Base-by-base conservation (phyloP, 805 yeast genomes). In the Cyberlindnera xishuangbannaensis region DNA sequence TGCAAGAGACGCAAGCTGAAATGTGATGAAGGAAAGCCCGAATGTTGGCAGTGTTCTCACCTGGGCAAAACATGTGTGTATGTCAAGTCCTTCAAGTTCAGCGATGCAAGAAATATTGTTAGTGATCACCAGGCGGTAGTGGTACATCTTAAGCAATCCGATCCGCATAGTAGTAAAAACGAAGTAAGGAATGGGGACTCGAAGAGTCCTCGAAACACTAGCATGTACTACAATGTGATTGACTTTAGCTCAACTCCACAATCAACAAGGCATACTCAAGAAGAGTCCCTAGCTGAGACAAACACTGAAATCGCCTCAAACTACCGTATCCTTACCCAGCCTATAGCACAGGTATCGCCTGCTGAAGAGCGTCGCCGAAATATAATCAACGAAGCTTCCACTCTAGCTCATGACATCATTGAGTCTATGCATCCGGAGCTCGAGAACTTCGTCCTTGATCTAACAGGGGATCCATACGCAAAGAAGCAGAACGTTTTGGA, bases 1-100 rank as follows among this genome's bases (percentile, higher is more conserved):
- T 68, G 73, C 47, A 67, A 67, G 45, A 42, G 65, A 27, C 50
- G 72, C 24, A 65, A 64, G 38, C 48, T 63, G 34, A 67, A 49
- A 39, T 53, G 53, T 27, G 58, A 45, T 27, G 51, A 47, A 33
- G 42, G 42, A 8, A 44, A 48, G 27, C 52, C 51, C 1, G 43
- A 40, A 12, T 67, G 73, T 34, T 53, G 65, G 58, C 65, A 64
- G 30, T 67, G 73, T 34, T 36, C 54, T 1, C 56, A 55, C 20
- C 34, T 63, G 12, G 54, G 56, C 8, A 62, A 62, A 44, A 47
- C 50, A 4, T 67, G 73, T 40, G 42, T 48, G 3, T 67, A 67
- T 37, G 58, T 54, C 25, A 57, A 58, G 26, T 29, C 37, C 8
- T 37, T 47, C 28, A 42, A 45, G 31, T 47, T 47, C 37, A 45